Percentiles rank a stretch among this genome's conserved stretches.
Conservation (phyloP, 768 basidiomycete genomes). For the Panaeolus papilionaceus region DNA sequence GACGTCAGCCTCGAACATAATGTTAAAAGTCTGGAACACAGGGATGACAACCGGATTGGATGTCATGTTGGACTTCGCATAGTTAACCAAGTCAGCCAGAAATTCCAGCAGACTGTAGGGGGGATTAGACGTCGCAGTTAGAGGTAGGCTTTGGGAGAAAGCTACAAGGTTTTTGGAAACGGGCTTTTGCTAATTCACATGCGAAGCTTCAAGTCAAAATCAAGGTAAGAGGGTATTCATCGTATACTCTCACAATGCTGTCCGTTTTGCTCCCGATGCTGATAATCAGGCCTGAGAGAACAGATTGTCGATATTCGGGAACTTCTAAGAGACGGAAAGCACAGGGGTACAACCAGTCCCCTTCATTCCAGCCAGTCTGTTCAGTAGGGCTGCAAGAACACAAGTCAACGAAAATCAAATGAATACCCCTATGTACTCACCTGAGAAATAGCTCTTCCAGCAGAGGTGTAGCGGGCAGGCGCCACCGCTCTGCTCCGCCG, state of each 20-base stretch:
- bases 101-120: constrained; percentile 59
- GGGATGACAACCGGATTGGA: constrained; percentile 85
- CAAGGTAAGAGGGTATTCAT: constrained; percentile 20
- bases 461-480: constrained; percentile 51
- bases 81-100: constrained; percentile 59
- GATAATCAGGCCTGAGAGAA: constrained; percentile 77
- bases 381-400: constrained; percentile 21
- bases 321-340: constrained; percentile 72
- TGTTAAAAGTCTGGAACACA: constrained; percentile 74
- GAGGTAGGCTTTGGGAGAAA: constrained; percentile 62
- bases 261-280: constrained; percentile 87
- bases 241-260: constrained; percentile 69
- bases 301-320: constrained; percentile 59
- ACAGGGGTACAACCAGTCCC: constrained; percentile 75
- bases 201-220: constrained; percentile 17
- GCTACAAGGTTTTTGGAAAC: constrained; percentile 63
- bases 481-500: constrained; percentile 52
- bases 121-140: constrained; percentile 32
- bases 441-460: constrained; percentile 59
- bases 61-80: constrained; percentile 57
- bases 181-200: constrained; percentile 64
- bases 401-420: constrained; percentile 12
- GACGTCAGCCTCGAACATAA: constrained; percentile 73
- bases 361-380: constrained; percentile 71
- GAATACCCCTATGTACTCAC: constrained; percentile 38